Evolutionary conservation across 352 stramenopile genomes (phyloP), one percentile per base, ranked within the genome.

Genomic region (Blastocystis sp.): DNA sequence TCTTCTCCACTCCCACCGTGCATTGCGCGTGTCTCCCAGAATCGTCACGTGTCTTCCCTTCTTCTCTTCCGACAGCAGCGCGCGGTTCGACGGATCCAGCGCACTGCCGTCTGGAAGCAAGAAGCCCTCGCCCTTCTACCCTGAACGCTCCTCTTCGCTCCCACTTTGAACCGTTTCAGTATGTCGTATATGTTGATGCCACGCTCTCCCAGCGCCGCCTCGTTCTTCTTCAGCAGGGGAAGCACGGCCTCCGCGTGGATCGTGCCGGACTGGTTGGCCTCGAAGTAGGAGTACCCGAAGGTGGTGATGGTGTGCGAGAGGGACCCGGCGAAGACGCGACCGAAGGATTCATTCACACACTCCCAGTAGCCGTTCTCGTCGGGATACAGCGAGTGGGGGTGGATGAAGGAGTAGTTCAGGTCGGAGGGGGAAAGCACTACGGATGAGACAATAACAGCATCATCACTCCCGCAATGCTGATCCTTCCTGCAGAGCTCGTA

Each of bases 91-190:
- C 24, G 71, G 71, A 81, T 64, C 60, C 6, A 81, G 45, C 43
- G 66, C 71, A 9, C 48, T 81, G 28, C 24, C 34, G n/a, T 81
- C 71, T 0, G 71, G 71, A 4, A 81, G 40, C 38, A 34, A 3
- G n/a, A 64, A 66, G 9, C 28, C 2, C n/a, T 81, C 71, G 64
- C 71, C 71, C 9, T 21, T 34, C 71, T 81, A 38, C 42, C 7
- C 24, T 38, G 6, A 64, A 81, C 1, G 17, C 28, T 1, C 9
- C 64, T 48, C 66, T 28, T 19, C 1, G 3, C 38, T n/a, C 3
- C 17, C 66, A 81, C 71, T 38, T 81, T 81, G 52, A 81, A 81
- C 3, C 48, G 71, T 40, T 81, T 54, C 14, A 81, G 24, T 10
- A 81, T 17, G 28, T 81, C 42, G 43, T 81, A 81, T 19, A 81